phyloP scores from a whole-genome alignment of 768 basidiomycete species.

The Pleurotus platypus region DNA sequence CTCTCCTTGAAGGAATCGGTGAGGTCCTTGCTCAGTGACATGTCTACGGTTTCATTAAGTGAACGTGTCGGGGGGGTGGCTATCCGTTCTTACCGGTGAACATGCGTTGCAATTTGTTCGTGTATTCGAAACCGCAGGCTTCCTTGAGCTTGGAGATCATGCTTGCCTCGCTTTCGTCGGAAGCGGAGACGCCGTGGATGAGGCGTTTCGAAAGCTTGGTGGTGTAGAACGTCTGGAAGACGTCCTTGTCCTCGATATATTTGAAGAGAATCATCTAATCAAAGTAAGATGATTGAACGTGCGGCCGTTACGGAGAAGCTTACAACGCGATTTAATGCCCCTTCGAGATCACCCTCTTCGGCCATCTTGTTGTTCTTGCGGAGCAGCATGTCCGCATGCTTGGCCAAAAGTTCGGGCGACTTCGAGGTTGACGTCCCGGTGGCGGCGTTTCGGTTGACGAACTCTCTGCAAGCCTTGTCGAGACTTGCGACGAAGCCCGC shows the following conservation, averaged over 20 bases:
- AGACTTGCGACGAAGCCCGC: slow-evolving; percentile 91
- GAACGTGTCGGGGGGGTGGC: not conserved
- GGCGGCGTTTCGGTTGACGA: slow-evolving; percentile 90
- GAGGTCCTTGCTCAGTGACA: slow-evolving; percentile 92
- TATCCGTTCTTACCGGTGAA: slow-evolving; percentile 48
- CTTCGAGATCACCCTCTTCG: slow-evolving; percentile 89
- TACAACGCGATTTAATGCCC: slow-evolving; percentile 87
- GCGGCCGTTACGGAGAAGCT: slow-evolving; percentile 29
- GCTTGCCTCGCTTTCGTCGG: slow-evolving; percentile 93
- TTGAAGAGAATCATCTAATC: slow-evolving; percentile 95
- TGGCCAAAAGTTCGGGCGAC: slow-evolving; percentile 90
- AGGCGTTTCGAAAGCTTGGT: slow-evolving; percentile 92
- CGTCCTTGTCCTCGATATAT: slow-evolving; percentile 98
- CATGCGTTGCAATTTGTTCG: slow-evolving; percentile 94
- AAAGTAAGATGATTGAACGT: slow-evolving; percentile 16
- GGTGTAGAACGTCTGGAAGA: slow-evolving; percentile 97
- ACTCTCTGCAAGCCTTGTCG: slow-evolving; percentile 93
- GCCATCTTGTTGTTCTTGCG: slow-evolving; percentile 95
- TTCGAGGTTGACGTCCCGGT: slow-evolving; percentile 84
- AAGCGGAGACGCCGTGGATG: slow-evolving; percentile 86
- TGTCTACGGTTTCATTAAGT: slow-evolving; percentile 48
- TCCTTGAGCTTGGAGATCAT: slow-evolving; percentile 99
- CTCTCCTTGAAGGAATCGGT: slow-evolving; percentile 94
- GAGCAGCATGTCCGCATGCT: slow-evolving; percentile 84
- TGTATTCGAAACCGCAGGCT: slow-evolving; percentile 95